Evolutionary conservation across 2,329 filamentous ascomycete species (phyloP), one percentile per base, ranked within the genome.

Genomic region (Alternaria panax): DNA sequence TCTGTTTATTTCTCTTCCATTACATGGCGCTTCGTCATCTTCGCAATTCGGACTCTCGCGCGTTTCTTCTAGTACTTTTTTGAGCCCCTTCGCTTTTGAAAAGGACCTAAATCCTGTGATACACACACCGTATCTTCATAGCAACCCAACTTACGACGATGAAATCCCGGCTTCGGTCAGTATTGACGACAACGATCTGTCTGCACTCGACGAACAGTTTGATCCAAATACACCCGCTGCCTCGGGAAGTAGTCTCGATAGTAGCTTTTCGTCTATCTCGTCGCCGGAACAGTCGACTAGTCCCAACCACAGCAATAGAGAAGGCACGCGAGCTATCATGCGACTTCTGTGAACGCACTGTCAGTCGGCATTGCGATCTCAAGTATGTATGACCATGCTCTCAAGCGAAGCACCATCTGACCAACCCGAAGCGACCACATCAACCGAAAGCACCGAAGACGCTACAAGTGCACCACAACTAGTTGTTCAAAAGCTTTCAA

Each of bases 241-340:
- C 12, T 14, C 9, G 2, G 9, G 42, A 18, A 14, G 9, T 1
- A 28, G 25, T 28, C n/a, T 28, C 25, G 5, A 45, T 2, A 3
- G 16, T 18, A 45, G 24, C 3, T 9, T 2, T 16, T 9, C 41
- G 2, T 18, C 41, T 1, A 2, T 2, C 16, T 27, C 8, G 8
- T 0, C 41, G 2, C 7, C 24, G 27, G 5, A n/a, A 45, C 7
- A 28, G 7, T 2, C 41, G 6, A 12, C 2, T 6, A 4, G 24
- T 7, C 5, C 24, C 2, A 16, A 18, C 5, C 1, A 3, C 4
- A 27, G 9, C 14, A 7, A 2, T 1, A 18, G 4, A 27, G 3
- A 5, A 11, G 2, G 2, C 2, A 11, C 24, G 3, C 3, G 8
- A 18, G 14, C 7, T 18, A 6, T 2, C 7, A 2, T 43, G 41